Base-by-base conservation (phyloP, 2,329 filamentous ascomycete species). In the Cladosporium austrohemisphaericum region DNA sequence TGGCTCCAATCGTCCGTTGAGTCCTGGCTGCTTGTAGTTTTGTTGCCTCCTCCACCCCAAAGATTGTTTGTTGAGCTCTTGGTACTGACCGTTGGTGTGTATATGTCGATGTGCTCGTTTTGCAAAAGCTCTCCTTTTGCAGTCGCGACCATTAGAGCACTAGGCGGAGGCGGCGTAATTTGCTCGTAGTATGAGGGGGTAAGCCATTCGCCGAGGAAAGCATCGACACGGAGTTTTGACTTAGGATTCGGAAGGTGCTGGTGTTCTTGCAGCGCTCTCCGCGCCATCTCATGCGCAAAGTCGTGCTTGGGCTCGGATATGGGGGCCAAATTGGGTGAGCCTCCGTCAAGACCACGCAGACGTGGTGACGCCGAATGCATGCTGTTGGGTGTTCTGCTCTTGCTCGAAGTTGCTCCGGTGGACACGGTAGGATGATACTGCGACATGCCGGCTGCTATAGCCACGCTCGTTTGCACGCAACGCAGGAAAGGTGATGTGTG, bases 151-250 rank as follows among this genome's bases (percentile, higher is more conserved):
- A 98, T 94, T 70, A 93, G 79, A 3, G 85, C 80, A 3, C 89
- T 92, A 35, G 83, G 81, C 0, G 93, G 93, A 9, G 93, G 93
- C 3, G 90, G 88, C 0, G 87, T 92, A 56, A 96, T 96, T 45
- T 86, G 79, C 55, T 95, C 90, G 62, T 92, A 98, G 67, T 98
- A 98, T 63, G 91, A 85, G 1, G 90, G 88, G 2, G 86, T 88
- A 23, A 97, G 76, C 93, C 93, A 98, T 74, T 98, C 93, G 41
- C 93, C 92, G 0, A 98, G 76, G 63, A 94, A 96, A 0, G 91
- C 86, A 68, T 98, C 93, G 5, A 98, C 78, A 1, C 93, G 85
- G 40, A 98, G 71, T 8, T 83, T 76, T 3, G 80, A 73, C 55
- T 81, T 85, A 10, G 59, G 52, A 52, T 62, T 55, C 14, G 47